These are phyloP conservation scores for Berberis thunbergii DNA, from an alignment of 164 flowering plant species.

Conservation along the genomic window DNA sequence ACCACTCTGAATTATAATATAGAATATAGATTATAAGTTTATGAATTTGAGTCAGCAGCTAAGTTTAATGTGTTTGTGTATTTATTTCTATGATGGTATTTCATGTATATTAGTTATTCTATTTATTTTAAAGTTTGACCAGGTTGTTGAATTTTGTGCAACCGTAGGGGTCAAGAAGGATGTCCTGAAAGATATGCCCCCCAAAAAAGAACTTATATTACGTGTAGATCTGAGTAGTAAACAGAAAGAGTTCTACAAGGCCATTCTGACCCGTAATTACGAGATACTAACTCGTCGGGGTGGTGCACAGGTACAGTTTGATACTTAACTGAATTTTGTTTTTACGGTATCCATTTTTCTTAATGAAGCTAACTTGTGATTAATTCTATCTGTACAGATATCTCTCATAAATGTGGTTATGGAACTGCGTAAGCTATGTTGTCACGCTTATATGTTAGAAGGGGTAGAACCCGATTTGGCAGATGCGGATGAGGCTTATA, in stretches of 20 bases:
- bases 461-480: slow-evolving; percentile 82
- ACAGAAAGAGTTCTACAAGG: slow-evolving; percentile 95
- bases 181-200: slow-evolving; percentile 95
- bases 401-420: slow-evolving; percentile 95
- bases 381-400: slow-evolving; percentile 37
- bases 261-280: slow-evolving; percentile 93
- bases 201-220: slow-evolving; percentile 93
- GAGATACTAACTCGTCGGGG: slow-evolving; percentile 78
- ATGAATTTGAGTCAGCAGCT: too few species aligned
- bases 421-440: slow-evolving; percentile 96
- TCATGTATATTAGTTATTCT: too few species aligned
- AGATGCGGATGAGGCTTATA: slow-evolving; percentile 58
- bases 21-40: too few species aligned
- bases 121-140: background rate
- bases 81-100: too few species aligned
- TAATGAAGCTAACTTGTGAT: background rate
- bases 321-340: background rate
- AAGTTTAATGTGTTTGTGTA: too few species aligned
- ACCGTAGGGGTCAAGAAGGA: slow-evolving; percentile 92
- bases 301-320: slow-evolving; percentile 63
- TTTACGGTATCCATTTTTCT: background rate
- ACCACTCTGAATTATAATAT: too few species aligned
- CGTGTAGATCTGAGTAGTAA: slow-evolving; percentile 91
- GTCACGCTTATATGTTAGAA: slow-evolving; percentile 90
- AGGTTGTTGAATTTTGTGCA: background rate